Evolutionary conservation across 257 asterid genomes (phyloP).

Genomic region (Nicotiana tomentosiformis): DNA sequence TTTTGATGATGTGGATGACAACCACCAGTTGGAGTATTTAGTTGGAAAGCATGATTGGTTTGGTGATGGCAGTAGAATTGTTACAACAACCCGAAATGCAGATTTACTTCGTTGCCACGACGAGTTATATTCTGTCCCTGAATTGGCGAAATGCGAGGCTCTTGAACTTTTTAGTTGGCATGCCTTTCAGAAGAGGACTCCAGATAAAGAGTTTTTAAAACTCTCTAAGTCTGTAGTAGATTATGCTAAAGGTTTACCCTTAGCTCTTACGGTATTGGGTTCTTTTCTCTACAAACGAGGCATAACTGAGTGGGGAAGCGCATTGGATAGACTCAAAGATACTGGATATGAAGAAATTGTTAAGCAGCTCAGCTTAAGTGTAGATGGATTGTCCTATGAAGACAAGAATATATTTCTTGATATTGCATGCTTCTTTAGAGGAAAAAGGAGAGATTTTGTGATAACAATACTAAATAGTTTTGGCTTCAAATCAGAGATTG

Average conservation of each 20-base stretch:
- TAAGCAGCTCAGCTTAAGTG: not conserved
- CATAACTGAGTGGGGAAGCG: conserved; percentile 8
- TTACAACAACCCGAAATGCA: not conserved
- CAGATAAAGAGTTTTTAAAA: not conserved
- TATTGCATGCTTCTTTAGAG: conserved; percentile 8
- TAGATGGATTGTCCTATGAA: not conserved
- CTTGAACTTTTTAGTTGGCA: not conserved
- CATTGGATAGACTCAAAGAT: not conserved
- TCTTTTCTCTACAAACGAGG: conserved; percentile 3
- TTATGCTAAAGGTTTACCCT: not conserved
- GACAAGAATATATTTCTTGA: not conserved
- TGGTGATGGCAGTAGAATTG: conserved; percentile 7
- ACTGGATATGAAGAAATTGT: not conserved
- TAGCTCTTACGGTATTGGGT: conserved; percentile 11
- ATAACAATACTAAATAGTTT: not conserved
- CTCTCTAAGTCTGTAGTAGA: not conserved
- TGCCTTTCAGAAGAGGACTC: not conserved
- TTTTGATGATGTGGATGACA: conserved; percentile 4
- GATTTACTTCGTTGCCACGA: not conserved
- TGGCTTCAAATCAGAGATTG: not conserved
- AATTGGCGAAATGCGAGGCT: not conserved
- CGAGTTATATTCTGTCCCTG: not conserved
- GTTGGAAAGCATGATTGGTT: not conserved
- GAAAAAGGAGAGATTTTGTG: not conserved
- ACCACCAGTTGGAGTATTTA: not conserved